phyloP scores from a whole-genome alignment of 1,139 yeast species.

The Lodderomyces elongisporus region DNA sequence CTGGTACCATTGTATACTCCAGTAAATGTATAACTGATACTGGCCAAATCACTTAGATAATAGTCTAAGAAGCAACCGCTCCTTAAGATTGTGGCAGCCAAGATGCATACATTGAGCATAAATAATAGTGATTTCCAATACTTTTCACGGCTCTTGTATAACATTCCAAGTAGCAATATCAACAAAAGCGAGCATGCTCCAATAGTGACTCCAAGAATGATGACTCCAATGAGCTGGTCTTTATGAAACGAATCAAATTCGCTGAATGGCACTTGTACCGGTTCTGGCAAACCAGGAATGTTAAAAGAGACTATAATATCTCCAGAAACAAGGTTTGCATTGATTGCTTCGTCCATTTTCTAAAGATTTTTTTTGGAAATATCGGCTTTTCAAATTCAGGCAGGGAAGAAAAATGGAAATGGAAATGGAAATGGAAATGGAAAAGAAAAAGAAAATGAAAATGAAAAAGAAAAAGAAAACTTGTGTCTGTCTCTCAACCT shows the following conservation, averaged over 20 bases:
- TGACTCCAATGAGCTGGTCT: conserved; percentile 4
- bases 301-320: conserved; percentile 8
- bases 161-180: conserved; percentile 23
- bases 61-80: conserved; percentile 55
- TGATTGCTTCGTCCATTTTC: conserved; percentile 1
- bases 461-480: too few species aligned
- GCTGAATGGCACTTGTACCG: conserved; percentile 7
- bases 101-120: conserved; percentile 56
- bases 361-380: too few species aligned
- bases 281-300: conserved; percentile 7
- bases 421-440: not conserved
- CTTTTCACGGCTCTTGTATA: conserved; percentile 31
- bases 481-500: too few species aligned
- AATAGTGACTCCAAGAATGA: conserved; percentile 20
- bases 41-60: conserved; percentile 47
- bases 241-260: conserved; percentile 6
- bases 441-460: conserved; percentile 1
- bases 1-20: conserved; percentile 27
- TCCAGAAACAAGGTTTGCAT: conserved; percentile 3
- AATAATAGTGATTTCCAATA: conserved; percentile 53
- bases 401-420: too few species aligned
- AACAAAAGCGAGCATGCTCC: conserved; percentile 25
- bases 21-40: conserved; percentile 49
- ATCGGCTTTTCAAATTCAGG: too few species aligned
- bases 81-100: conserved; percentile 51